Percentiles rank a stretch among this genome's conserved stretches.
Evolutionary conservation across 805 yeast species (phyloP).

Genomic region (Zygosaccharomyces kombuchaensis): DNA sequence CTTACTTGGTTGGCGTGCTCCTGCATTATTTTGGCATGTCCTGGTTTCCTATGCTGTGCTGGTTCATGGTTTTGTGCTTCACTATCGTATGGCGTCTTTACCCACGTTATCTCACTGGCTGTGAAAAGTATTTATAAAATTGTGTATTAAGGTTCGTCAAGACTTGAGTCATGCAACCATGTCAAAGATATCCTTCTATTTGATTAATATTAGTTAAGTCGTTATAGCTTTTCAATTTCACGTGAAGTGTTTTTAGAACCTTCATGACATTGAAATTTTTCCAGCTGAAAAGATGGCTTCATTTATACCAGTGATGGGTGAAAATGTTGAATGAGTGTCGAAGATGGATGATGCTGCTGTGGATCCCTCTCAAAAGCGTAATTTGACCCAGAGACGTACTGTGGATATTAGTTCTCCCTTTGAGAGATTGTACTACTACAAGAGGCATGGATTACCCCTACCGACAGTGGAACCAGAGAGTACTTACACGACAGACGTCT

Average conservation of each 20-base stretch:
- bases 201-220: not conserved
- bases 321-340: not conserved
- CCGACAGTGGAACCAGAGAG: slow-evolving; percentile 32
- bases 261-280: not conserved
- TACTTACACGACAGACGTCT: slow-evolving; percentile 27
- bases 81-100: slow-evolving; percentile 27
- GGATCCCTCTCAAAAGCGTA: slow-evolving; percentile 25
- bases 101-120: slow-evolving; percentile 26
- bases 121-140: slow-evolving; percentile 20
- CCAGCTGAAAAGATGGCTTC: not conserved
- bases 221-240: not conserved
- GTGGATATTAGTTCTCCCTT: slow-evolving; percentile 33
- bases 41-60: slow-evolving; percentile 29
- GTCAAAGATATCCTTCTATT: not conserved
- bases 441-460: slow-evolving; percentile 28
- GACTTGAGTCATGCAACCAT: not conserved
- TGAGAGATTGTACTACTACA: slow-evolving; percentile 26
- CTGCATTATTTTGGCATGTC: slow-evolving; percentile 27
- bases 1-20: slow-evolving; percentile 54
- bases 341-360: slow-evolving; percentile 8
- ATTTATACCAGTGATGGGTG: not conserved
- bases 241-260: not conserved
- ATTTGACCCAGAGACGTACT: slow-evolving; percentile 32
- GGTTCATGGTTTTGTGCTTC: slow-evolving; percentile 21
- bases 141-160: not conserved